These are phyloP conservation scores for Neurospora sp. DNA, from an alignment of 495 filamentous ascomycete genomes.

Conservation along the genomic window DNA sequence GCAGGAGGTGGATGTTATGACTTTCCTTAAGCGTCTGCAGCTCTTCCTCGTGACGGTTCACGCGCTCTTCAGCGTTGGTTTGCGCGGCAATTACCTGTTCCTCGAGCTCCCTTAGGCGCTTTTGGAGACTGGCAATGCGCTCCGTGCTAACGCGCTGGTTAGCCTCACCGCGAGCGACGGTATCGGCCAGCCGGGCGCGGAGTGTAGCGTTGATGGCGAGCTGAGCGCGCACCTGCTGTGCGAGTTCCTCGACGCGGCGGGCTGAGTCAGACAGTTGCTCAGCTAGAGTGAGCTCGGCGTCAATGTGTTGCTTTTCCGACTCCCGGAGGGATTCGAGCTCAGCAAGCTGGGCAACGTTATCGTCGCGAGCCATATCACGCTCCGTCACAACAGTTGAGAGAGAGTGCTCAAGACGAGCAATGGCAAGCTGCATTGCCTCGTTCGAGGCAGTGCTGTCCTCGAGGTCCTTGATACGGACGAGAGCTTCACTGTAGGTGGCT, in stretches of 20 bases:
- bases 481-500: conserved; percentile 40
- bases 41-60: conserved; percentile 79
- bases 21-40: conserved; percentile 61
- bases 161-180: conserved; percentile 75
- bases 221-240: conserved; percentile 64
- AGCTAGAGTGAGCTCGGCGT: conserved; percentile 51
- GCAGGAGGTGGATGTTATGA: conserved; percentile 66
- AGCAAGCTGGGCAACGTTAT: conserved; percentile 47
- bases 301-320: conserved; percentile 52
- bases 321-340: conserved; percentile 52
- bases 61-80: conserved; percentile 73
- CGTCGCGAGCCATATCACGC: conserved; percentile 54
- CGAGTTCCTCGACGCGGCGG: conserved; percentile 65
- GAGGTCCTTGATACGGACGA: conserved; percentile 46
- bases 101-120: conserved; percentile 66
- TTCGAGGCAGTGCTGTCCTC: conserved; percentile 34
- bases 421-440: conserved; percentile 44
- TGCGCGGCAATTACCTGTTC: conserved; percentile 77
- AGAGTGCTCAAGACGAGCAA: conserved; percentile 52
- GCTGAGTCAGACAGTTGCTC: conserved; percentile 60
- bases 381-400: conserved; percentile 61
- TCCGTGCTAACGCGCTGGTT: conserved; percentile 69
- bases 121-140: conserved; percentile 76
- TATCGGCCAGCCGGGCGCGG: conserved; percentile 70
- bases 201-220: conserved; percentile 65